phyloP scores from a whole-genome alignment of 345 rosid genomes.

The Salix suchowensis region DNA sequence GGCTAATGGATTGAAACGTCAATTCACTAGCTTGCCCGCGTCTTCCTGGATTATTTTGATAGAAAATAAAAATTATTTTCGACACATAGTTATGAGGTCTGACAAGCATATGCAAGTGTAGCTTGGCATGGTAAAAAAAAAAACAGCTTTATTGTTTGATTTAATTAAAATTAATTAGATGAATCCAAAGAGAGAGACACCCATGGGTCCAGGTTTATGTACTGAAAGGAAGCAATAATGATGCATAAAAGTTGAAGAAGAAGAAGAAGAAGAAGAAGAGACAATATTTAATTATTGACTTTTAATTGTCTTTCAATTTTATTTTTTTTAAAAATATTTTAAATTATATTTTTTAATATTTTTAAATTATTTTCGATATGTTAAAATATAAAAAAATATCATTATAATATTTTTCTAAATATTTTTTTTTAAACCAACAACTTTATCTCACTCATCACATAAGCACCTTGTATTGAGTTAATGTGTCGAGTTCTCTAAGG shows the following conservation, averaged over 20 bases:
- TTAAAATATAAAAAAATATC: too few relatives aligned
- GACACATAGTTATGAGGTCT: too few relatives aligned
- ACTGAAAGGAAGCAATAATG: neutral
- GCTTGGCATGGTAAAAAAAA: too few relatives aligned
- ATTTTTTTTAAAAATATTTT: too few relatives aligned
- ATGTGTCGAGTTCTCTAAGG: neutral
- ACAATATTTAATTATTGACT: neutral
- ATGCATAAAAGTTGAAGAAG: neutral
- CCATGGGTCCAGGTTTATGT: constrained; percentile 7
- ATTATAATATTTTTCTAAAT: too few relatives aligned
- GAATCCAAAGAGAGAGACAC: neutral
- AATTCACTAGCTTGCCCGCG: neutral
- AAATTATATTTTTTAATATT: too few relatives aligned
- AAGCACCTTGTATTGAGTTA: too few relatives aligned
- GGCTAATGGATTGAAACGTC: neutral
- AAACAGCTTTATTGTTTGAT: neutral
- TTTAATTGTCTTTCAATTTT: too few relatives aligned
- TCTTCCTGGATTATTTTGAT: neutral
- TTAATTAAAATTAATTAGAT: neutral
- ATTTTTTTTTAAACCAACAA: too few relatives aligned
- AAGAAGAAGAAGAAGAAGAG: neutral
- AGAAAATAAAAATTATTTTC: neutral
- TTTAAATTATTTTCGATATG: too few relatives aligned
- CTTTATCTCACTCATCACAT: too few relatives aligned
- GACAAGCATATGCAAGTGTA: too few relatives aligned